A percentile compares a stretch with the other conserved stretches of the same genome.
These are phyloP conservation scores for Paxillus rubicundulus DNA, from an alignment of 768 basidiomycete genomes.

Conservation along the genomic window DNA sequence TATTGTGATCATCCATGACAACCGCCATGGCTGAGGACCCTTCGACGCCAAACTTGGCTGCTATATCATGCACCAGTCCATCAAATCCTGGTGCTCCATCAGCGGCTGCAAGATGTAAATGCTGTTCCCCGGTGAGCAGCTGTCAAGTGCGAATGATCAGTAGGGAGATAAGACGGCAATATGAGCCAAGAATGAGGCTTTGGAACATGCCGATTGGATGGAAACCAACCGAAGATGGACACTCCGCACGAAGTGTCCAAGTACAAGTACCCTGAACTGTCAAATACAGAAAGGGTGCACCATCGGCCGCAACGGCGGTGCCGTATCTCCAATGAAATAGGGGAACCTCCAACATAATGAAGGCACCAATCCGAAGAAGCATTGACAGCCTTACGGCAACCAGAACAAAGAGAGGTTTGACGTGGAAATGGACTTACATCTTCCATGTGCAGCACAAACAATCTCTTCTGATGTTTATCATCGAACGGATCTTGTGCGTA, in stretches of 20 bases:
- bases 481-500: slow-evolving; percentile 67
- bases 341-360: neutral
- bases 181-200: neutral
- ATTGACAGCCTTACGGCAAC: neutral
- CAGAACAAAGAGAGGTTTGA: neutral
- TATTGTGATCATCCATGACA: slow-evolving; percentile 71
- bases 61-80: slow-evolving; percentile 58
- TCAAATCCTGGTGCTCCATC: slow-evolving; percentile 81
- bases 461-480: slow-evolving; percentile 77
- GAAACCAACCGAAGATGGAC: neutral
- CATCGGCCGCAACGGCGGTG: neutral
- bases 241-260: no score
- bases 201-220: neutral
- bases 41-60: slow-evolving; percentile 52
- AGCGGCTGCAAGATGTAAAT: slow-evolving; percentile 77
- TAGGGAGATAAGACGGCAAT: slow-evolving; percentile 1
- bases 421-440: slow-evolving; percentile 54
- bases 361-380: neutral
- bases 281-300: neutral
- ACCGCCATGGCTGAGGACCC: slow-evolving; percentile 43
- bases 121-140: slow-evolving; percentile 69
- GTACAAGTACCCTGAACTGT: no score
- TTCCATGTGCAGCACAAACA: slow-evolving; percentile 82
- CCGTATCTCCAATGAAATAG: neutral
- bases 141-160: slow-evolving; percentile 26